Evolutionary conservation across 345 rosid genomes (phyloP), one percentile per base, ranked within the genome.

Genomic region (Streptanthus diversifolius): DNA sequence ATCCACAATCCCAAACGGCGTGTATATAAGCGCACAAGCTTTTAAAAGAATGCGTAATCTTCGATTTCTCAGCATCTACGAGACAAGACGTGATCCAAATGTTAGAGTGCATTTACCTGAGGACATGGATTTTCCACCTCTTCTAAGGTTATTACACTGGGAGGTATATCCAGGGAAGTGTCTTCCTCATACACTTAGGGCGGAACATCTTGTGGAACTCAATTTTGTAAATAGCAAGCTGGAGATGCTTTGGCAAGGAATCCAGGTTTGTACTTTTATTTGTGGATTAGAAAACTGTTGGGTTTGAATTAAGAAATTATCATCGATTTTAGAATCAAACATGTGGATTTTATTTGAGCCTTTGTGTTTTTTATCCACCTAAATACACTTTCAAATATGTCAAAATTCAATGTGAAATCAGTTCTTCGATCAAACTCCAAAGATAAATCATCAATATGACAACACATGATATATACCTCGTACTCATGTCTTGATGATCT

Each of bases 121-220:
- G 3, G 68, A 36, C 14, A 66, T 77, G 33, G 6, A 48, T 1
- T 74, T 37, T 7, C 67, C 82, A 4, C 25, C 7, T 37, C 43
- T 54, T 14, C 27, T 80, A n/a, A 53, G 74, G 40, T 40, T 43
- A 32, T 43, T 82, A 17, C 22, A 47, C 1, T 77, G 81, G 83
- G 35, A 15, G 1, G 33, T 13, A 19, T 82, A 41, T 5, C 81
- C 85, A 0, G 15, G 36, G 5, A 70, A 61, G 35, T 53, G 55
- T 33, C 55, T 82, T 59, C 80, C 80, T 36, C 10, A 7, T 54
- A 49, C 33, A 1, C 52, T 68, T 47, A 12, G 6, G 6, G 64
- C 71, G 0, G 74, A 80, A 10, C 40, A 70, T 13, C 74, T 70
- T 13, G 77, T 80, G 4, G 53, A 66, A 24, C 65, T 77, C 27